These are phyloP conservation scores for Calonectria pteridis DNA, from an alignment of 2,329 filamentous ascomycete species.

Conservation along the genomic window DNA sequence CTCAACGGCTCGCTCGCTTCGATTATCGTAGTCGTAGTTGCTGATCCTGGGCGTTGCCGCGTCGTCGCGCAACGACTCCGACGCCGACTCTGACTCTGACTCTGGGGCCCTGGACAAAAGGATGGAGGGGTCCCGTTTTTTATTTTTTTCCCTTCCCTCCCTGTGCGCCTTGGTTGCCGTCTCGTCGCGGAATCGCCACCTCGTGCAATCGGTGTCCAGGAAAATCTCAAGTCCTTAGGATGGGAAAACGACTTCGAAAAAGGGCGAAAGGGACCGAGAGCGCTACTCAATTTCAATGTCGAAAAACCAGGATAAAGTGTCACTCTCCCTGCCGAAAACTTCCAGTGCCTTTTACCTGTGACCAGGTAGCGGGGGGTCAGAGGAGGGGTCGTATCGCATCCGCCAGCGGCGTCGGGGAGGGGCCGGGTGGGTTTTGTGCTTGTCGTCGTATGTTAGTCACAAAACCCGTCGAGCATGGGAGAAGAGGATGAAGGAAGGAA, in stretches of 20 bases:
- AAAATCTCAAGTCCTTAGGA: neutral
- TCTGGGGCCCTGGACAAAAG: neutral
- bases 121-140: slow-evolving; percentile 7
- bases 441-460: slow-evolving; percentile 4
- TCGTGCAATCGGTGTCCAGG: neutral
- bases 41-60: neutral
- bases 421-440: slow-evolving; percentile 2
- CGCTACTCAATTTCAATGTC: slow-evolving; percentile 9
- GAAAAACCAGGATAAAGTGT: neutral
- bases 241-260: neutral
- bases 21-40: slow-evolving; percentile 2
- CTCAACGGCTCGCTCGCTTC: slow-evolving; percentile 2
- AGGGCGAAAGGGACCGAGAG: neutral
- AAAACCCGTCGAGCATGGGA: neutral
- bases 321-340: slow-evolving; percentile 21
- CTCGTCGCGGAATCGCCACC: neutral
- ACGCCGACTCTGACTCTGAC: neutral
- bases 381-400: slow-evolving; percentile 26
- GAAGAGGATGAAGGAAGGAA: slow-evolving; percentile 7
- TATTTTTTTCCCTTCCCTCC: neutral
- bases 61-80: slow-evolving; percentile 9
- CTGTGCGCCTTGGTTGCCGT: slow-evolving; percentile 1
- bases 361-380: slow-evolving; percentile 17
- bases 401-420: slow-evolving; percentile 3
- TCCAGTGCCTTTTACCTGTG: neutral